phyloP scores from a whole-genome alignment of 2,329 filamentous ascomycete species.

The Sporothrix mexicana region DNA sequence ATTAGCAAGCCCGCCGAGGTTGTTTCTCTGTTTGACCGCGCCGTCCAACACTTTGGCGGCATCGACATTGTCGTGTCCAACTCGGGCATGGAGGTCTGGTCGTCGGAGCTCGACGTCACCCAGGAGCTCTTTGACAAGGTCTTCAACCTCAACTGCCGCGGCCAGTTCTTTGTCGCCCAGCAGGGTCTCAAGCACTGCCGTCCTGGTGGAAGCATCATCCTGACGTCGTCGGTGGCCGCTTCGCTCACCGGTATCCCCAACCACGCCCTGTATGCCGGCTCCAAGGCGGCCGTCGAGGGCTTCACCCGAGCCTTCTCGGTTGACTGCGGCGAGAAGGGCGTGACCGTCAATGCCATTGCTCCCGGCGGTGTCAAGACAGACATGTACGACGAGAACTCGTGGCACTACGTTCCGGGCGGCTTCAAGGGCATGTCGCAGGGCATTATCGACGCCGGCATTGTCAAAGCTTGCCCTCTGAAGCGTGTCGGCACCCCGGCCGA shows the following conservation, averaged over 20 bases:
- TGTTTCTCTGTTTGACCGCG: constrained; percentile 67
- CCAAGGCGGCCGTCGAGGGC: constrained; percentile 74
- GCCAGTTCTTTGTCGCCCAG: constrained; percentile 80
- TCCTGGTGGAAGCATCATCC: constrained; percentile 71
- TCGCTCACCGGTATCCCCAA: constrained; percentile 70
- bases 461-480: constrained; percentile 63
- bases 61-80: constrained; percentile 76
- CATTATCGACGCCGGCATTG: constrained; percentile 61
- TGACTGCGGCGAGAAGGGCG: constrained; percentile 70
- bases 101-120: constrained; percentile 70
- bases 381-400: constrained; percentile 75
- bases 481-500: constrained; percentile 64
- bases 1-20: constrained; percentile 66
- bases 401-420: constrained; percentile 67
- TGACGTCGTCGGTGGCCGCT: constrained; percentile 73
- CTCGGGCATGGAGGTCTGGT: constrained; percentile 74
- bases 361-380: constrained; percentile 76
- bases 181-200: constrained; percentile 74
- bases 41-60: constrained; percentile 68
- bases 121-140: constrained; percentile 74
- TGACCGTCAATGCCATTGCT: constrained; percentile 75
- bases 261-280: constrained; percentile 73
- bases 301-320: constrained; percentile 74
- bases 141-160: constrained; percentile 72
- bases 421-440: constrained; percentile 57